Base-by-base conservation (phyloP, 2,329 filamentous ascomycete species). In the Ceratocystis cubensis region DNA sequence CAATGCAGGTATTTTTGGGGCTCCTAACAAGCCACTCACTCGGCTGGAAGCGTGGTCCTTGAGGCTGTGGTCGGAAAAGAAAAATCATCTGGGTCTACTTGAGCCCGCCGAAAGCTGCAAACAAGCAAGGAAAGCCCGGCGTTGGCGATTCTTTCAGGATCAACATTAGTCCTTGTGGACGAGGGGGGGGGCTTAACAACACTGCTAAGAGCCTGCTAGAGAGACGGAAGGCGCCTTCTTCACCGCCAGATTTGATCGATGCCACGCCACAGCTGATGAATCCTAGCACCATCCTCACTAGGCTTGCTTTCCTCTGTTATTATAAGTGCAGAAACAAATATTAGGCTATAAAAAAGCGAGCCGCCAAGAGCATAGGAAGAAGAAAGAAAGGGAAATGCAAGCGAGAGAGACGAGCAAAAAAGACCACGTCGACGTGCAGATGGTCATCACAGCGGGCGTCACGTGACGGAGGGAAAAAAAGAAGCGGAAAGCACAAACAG, bases 101-200 rank as follows among this genome's bases (percentile, higher is more conserved):
- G 28, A n/a, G 33, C 33, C 33, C 33, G 8, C 8, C 33, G 10
- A 37, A 37, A 37, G 33, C 33, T 37, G 3, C 33, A 37, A 37
- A 22, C 10, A 33, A 37, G 28, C 57, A 65, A 41, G 28, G 46
- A 65, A 65, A 46, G 20, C 50, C 50, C 25, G 50, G 50, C 50
- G 2, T 30, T 28, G 17, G 13, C 10, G 50, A 6, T 13, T 30
- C 53, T 57, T 17, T 30, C 5, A 15, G 22, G 53, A 33, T 33
- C 25, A 30, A 10, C 33, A 37, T 37, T 10, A 2, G 33, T 37
- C 33, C 1, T 10, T 37, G 10, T 3, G 3, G 33, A 37, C 33
- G 33, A 37, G 33, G 33, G 33, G 33, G 33, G 33, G 33, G 33
- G 33, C 33, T 37, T 13, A 13, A 37, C 33, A 37, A 13, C 33